Evolutionary conservation across 306 rosid genomes (phyloP), one percentile per base, ranked within the genome.

Genomic region (Inga laurina): DNA sequence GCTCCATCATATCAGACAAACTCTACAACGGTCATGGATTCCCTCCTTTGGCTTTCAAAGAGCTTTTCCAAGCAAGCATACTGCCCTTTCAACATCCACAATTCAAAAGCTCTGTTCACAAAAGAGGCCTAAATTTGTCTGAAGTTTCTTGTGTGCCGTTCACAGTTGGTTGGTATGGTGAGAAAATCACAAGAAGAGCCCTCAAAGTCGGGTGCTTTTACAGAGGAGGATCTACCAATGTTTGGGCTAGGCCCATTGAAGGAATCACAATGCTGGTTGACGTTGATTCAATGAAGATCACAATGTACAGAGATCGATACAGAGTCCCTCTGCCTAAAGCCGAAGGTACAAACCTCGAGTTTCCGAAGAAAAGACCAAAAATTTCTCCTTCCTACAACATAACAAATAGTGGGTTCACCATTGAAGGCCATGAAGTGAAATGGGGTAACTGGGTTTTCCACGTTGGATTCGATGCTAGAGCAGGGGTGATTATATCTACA

Each of bases 141-240:
- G 91, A 93, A 86, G 88, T 93, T 79, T 95, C 98, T 65, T 95
- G 95, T 84, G 76, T 93, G 2, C 97, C 98, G 45, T 87, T 93
- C 34, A 92, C 97, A n/a, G 46, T 90, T 27, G 98, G 98, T 72
- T 95, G 97, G 97, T 91, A 74, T 82, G 97, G 98, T 18, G 95
- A 93, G 44, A 43, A 84, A 22, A 77, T 79, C 32, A 88, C 94
- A 57, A 87, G 56, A 48, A 88, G 98, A 84, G 85, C 88, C 78
- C 88, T 95, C 54, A 93, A 90, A 84, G 91, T 90, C 18, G 80
- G 76, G 30, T 91, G 97, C 81, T 92, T 85, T 54, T 93, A 95
- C 27, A 80, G 92, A 51, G 97, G 90, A 67, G 95, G 90, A 46
- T 74, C 94, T 0, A 85, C 85, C 22, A 93, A 95, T 76, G 86